phyloP scores from a whole-genome alignment of 345 rosid species.

The Euphorbia pulcherrima region DNA sequence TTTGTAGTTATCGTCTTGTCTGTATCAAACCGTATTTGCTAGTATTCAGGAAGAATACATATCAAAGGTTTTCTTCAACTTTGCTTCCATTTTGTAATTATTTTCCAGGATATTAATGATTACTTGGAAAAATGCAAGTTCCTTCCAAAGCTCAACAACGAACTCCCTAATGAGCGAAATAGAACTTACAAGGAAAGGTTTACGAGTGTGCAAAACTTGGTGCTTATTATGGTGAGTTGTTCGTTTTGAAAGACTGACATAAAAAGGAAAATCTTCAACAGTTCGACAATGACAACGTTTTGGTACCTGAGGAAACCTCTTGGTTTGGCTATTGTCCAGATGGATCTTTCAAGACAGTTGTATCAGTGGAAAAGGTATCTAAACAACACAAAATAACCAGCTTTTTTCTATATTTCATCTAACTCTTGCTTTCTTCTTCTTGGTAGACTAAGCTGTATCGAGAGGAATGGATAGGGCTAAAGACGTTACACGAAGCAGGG shows the following conservation, averaged over 20 bases:
- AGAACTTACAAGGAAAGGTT: slow-evolving; percentile 63
- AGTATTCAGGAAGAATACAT: neutral
- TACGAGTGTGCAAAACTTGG: slow-evolving; percentile 65
- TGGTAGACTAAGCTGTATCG: slow-evolving; percentile 68
- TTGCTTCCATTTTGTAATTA: neutral
- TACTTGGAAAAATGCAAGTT: slow-evolving; percentile 63
- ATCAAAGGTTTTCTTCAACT: neutral
- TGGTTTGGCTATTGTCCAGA: slow-evolving; percentile 92
- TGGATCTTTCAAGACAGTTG: slow-evolving; percentile 58
- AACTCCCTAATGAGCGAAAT: slow-evolving; percentile 57
- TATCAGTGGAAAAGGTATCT: slow-evolving; percentile 50
- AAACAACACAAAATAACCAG: neutral
- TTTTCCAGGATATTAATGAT: slow-evolving; percentile 39
- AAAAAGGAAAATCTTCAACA: slow-evolving; percentile 25
- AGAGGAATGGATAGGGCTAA: slow-evolving; percentile 92
- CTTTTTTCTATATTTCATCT: too few relatives aligned
- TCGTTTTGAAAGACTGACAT: neutral
- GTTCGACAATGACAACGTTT: slow-evolving; percentile 64
- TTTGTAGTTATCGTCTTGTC: neutral
- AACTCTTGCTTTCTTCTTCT: too few relatives aligned
- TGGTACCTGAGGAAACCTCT: slow-evolving; percentile 85
- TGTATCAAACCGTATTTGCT: neutral
- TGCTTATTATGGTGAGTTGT: slow-evolving; percentile 71
- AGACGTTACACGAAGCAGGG: slow-evolving; percentile 53
- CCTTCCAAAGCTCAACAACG: slow-evolving; percentile 84